Percentiles rank a stretch among this genome's conserved stretches.
Evolutionary conservation across 331 rosid species (phyloP).

Genomic region (Erythrophleum ivorense): DNA sequence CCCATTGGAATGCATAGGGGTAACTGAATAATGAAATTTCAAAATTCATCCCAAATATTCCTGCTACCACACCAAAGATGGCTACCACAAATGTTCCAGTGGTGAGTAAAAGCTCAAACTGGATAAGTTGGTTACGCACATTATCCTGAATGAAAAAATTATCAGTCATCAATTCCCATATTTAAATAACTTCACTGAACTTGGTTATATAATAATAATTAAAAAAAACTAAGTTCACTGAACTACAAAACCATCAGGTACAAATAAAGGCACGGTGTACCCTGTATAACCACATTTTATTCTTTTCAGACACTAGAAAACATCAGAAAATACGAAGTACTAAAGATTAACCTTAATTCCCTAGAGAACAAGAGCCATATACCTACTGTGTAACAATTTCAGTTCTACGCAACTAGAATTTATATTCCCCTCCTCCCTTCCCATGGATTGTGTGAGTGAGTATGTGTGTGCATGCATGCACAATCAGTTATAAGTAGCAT

Average conservation of each 20-base stretch:
- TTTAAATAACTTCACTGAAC: not conserved
- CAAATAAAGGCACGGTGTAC: not conserved
- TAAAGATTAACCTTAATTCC: not conserved
- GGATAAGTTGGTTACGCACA: conserved; percentile 94
- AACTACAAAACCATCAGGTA: conserved; percentile 1
- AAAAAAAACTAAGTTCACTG: no score
- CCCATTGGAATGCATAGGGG: conserved; percentile 86
- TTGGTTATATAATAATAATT: no score
- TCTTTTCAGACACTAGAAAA: not conserved
- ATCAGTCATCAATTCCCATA: not conserved
- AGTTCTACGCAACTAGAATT: conserved; percentile 5
- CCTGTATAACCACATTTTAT: no score
- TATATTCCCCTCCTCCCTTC: conserved; percentile 5
- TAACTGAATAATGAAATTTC: conserved; percentile 58
- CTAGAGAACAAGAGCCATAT: not conserved
- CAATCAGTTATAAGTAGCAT: not conserved
- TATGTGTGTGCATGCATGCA: conserved; percentile 7
- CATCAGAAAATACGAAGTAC: not conserved
- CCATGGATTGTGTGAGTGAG: not conserved
- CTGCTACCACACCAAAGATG: conserved; percentile 94
- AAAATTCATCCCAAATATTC: conserved; percentile 95
- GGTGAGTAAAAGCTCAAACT: conserved; percentile 90
- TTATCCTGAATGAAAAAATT: conserved; percentile 68
- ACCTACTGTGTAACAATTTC: not conserved
- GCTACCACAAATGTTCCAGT: conserved; percentile 97